phyloP scores from a whole-genome alignment of 306 rosid genomes.

The Prunus campanulata region DNA sequence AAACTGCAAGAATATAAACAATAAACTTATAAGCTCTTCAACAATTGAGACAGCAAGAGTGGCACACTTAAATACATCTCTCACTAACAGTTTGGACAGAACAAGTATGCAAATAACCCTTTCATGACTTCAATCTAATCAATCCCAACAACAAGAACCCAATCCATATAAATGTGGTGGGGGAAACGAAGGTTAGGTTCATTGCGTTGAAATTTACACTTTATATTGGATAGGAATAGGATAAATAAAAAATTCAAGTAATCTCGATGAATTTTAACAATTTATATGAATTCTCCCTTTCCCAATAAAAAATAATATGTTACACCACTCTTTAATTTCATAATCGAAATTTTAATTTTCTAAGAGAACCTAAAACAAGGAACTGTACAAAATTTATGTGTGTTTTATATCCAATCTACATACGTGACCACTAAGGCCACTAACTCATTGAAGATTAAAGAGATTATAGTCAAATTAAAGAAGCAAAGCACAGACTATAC shows the following conservation, averaged over 20 bases:
- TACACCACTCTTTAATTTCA: background rate
- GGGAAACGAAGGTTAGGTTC: background rate
- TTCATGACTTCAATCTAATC: background rate
- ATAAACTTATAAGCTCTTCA: background rate
- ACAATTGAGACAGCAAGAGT: background rate
- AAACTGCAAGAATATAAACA: conserved; percentile 30
- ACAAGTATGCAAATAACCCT: background rate
- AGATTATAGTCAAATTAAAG: background rate
- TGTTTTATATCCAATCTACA: background rate
- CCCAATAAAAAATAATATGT: too few relatives aligned
- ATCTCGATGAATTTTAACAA: too few relatives aligned
- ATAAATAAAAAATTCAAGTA: too few relatives aligned
- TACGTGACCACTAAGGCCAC: background rate
- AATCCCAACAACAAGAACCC: background rate
- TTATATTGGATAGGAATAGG: too few relatives aligned
- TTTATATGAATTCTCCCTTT: background rate
- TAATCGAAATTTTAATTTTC: background rate
- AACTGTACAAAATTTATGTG: background rate
- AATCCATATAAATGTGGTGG: background rate
- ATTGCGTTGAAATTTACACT: too few relatives aligned
- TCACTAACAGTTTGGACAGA: background rate
- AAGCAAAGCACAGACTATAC: background rate
- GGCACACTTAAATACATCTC: background rate
- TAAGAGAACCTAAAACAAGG: too few relatives aligned
- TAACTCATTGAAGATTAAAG: background rate